Percentiles rank a stretch among this genome's conserved stretches.
Evolutionary conservation across 2,329 filamentous ascomycete genomes (phyloP).

Genomic region (Leptographium lundbergii): DNA sequence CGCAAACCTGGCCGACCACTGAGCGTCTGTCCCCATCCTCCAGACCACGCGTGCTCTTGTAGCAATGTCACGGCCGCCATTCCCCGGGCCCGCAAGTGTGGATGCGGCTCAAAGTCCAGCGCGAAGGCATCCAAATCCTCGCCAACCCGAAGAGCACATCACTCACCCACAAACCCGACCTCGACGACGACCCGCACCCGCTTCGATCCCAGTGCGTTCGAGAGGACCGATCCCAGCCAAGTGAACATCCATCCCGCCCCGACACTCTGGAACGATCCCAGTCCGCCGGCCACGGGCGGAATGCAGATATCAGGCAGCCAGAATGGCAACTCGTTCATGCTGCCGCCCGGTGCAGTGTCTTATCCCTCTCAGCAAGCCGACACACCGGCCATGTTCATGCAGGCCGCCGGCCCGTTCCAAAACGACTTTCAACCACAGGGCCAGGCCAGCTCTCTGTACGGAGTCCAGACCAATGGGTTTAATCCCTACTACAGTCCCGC

Average conservation of each 20-base stretch:
- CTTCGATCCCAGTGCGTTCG: conserved; percentile 35
- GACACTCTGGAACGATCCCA: background rate
- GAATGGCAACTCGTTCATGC: conserved; percentile 1
- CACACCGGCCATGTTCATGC: background rate
- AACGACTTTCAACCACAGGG: background rate
- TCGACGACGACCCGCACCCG: conserved; percentile 22
- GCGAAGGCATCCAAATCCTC: conserved; percentile 22
- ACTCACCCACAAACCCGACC: conserved; percentile 19
- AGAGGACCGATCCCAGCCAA: conserved; percentile 32
- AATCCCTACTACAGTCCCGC: background rate
- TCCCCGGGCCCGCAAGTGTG: conserved; percentile 43
- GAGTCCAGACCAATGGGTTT: background rate
- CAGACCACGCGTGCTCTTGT: conserved; percentile 48
- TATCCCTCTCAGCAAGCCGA: background rate
- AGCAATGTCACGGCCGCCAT: conserved; percentile 52
- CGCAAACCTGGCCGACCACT: conserved; percentile 60
- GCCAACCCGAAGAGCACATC: conserved; percentile 21
- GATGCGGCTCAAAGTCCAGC: conserved; percentile 24
- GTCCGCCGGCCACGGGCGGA: background rate
- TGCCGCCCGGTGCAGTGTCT: background rate
- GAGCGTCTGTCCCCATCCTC: conserved; percentile 55
- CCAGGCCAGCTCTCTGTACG: conserved; percentile 1
- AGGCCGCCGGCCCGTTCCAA: background rate
- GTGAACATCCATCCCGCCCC: conserved; percentile 6
- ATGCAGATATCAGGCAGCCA: background rate